Conservation (phyloP, 257 asterid genomes). For the Ballota nigra region DNA sequence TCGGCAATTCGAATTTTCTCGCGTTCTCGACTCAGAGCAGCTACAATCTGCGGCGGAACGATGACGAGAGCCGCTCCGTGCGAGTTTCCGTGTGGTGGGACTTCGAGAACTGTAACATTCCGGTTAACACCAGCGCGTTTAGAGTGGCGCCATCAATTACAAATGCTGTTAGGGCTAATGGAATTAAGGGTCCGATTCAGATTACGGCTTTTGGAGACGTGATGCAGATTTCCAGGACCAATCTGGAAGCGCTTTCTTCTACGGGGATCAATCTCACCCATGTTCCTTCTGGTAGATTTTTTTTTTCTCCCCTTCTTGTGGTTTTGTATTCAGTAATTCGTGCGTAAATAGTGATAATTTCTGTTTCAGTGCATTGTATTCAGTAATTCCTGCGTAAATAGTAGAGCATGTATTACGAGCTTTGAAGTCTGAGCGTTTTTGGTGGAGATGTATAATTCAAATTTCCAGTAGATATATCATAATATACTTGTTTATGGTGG, state of each 20-base stretch:
- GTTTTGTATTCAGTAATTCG: background rate
- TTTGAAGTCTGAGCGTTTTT: background rate
- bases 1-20: constrained; percentile 19
- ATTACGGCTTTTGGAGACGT: constrained; percentile 95
- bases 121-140: constrained; percentile 52
- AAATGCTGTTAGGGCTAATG: constrained; percentile 72
- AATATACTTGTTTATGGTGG: background rate
- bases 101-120: constrained; percentile 78
- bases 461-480: background rate
- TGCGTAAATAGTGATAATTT: background rate
- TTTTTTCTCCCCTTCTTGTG: background rate
- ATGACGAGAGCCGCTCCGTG: constrained; percentile 70
- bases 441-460: background rate
- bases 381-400: no score
- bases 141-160: constrained; percentile 64
- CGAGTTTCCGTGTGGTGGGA: constrained; percentile 99
- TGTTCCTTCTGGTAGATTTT: constrained; percentile 64
- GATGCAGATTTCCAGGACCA: constrained; percentile 68
- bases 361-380: background rate
- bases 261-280: constrained; percentile 80
- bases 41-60: constrained; percentile 51
- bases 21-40: constrained; percentile 23
- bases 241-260: constrained; percentile 81
- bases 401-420: no score
- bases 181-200: constrained; percentile 81